Conservation (phyloP, 192 early-diverging fungal species). For the Funneliformis geosporum region DNA sequence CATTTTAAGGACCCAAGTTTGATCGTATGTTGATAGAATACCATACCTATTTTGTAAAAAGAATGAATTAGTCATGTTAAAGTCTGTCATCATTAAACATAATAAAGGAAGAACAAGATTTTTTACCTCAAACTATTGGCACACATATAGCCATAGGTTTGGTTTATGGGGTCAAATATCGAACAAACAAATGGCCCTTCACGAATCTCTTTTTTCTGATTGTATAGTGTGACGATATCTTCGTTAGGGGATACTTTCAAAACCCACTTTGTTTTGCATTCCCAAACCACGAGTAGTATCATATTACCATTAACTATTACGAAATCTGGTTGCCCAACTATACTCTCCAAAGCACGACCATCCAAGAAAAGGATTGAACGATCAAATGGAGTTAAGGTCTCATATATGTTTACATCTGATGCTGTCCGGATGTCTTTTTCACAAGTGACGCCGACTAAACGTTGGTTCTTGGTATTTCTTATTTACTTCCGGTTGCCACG, state of each 20-base stretch:
- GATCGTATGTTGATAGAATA: conserved; percentile 34
- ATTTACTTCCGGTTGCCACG: neutral
- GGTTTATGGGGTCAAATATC: neutral
- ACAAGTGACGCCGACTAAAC: neutral
- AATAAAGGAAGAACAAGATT: neutral
- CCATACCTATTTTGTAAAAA: conserved; percentile 24
- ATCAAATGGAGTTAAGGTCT: neutral
- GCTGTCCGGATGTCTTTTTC: conserved; percentile 6
- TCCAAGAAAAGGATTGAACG: conserved; percentile 3
- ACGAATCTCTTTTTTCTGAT: neutral
- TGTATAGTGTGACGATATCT: neutral
- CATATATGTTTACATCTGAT: neutral
- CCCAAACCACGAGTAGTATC: neutral
- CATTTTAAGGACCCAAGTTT: conserved; percentile 35
- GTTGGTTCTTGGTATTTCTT: neutral
- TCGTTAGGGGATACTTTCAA: neutral
- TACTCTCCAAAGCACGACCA: conserved; percentile 4
- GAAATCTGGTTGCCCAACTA: neutral
- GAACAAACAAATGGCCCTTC: neutral
- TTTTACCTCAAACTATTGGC: conserved; percentile 6
- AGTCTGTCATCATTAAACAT: neutral
- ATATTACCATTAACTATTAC: neutral
- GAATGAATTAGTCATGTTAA: conserved; percentile 2
- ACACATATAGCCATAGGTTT: conserved; percentile 4
- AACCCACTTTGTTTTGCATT: neutral